These are phyloP conservation scores for Tolypocladium sp. DNA, from an alignment of 2,329 filamentous ascomycete species.

Conservation along the genomic window DNA sequence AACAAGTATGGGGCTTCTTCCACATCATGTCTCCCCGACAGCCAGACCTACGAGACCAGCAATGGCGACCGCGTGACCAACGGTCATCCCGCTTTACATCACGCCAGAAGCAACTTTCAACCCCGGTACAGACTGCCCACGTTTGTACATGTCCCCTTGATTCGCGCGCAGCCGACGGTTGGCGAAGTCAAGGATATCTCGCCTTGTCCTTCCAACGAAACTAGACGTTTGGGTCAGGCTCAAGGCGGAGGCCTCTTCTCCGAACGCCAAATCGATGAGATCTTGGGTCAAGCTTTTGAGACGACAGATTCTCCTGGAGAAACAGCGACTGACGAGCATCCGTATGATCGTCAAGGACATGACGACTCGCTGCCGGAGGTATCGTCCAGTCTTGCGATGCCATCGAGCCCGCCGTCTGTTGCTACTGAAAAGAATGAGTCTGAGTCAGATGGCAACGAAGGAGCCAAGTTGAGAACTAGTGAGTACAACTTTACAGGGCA, in stretches of 20 bases:
- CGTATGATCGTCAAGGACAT: background rate
- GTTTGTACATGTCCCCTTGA: slow-evolving; percentile 4
- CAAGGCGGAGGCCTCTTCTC: slow-evolving; percentile 4
- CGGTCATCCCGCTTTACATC: background rate
- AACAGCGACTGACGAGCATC: background rate
- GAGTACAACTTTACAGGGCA: background rate
- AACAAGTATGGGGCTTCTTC: slow-evolving; percentile 13
- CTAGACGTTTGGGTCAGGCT: background rate
- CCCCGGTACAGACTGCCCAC: slow-evolving; percentile 8
- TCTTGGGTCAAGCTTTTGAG: slow-evolving; percentile 4
- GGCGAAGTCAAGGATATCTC: slow-evolving; percentile 6
- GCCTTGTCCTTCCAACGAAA: background rate
- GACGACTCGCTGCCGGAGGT: no score
- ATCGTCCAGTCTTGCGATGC: background rate
- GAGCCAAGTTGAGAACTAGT: background rate
- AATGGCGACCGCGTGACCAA: background rate
- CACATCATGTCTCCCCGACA: background rate
- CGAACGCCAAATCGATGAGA: slow-evolving; percentile 5
- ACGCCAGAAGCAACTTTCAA: slow-evolving; percentile 6
- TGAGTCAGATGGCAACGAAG: background rate
- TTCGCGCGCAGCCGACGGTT: slow-evolving; percentile 3
- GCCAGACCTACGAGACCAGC: background rate
- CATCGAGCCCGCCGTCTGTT: background rate
- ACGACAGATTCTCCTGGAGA: background rate
- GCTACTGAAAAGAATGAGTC: background rate